Percentiles rank a stretch among this genome's conserved stretches.
Evolutionary conservation across 2,329 filamentous ascomycete genomes (phyloP).

Genomic region (Epichloe baconii): DNA sequence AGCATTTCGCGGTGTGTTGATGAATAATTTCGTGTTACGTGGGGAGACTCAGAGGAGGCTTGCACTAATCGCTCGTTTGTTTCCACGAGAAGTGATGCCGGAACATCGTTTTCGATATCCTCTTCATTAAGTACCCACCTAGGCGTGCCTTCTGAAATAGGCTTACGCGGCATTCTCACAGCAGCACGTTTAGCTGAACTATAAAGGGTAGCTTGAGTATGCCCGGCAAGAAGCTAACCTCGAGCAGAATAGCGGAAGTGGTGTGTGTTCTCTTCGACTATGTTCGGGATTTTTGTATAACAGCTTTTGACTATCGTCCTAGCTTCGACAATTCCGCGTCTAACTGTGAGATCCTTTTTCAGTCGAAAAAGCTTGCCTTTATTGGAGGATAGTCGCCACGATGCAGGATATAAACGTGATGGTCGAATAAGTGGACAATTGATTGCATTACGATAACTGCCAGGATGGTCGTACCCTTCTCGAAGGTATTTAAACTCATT

Average conservation of each 20-base stretch:
- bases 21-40: background rate
- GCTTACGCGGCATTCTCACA: background rate
- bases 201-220: slow-evolving; percentile 32
- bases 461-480: background rate
- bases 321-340: background rate
- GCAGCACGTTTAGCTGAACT: slow-evolving; percentile 17
- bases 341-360: too few species aligned
- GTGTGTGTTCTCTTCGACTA: slow-evolving; percentile 37
- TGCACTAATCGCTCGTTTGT: slow-evolving; percentile 18
- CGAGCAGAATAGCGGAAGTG: slow-evolving; percentile 38
- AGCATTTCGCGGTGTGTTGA: background rate
- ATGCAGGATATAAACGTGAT: background rate
- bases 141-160: background rate
- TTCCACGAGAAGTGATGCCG: slow-evolving; percentile 50
- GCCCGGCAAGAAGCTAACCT: slow-evolving; percentile 30
- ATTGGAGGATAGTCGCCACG: background rate
- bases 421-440: background rate
- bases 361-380: background rate
- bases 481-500: background rate
- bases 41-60: background rate
- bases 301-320: background rate
- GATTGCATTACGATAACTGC: background rate
- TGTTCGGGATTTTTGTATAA: background rate
- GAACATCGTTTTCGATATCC: slow-evolving; percentile 47
- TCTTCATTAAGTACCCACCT: slow-evolving; percentile 28